Base-by-base conservation (phyloP, 768 basidiomycete species). In the Solioccasus polychromus region DNA sequence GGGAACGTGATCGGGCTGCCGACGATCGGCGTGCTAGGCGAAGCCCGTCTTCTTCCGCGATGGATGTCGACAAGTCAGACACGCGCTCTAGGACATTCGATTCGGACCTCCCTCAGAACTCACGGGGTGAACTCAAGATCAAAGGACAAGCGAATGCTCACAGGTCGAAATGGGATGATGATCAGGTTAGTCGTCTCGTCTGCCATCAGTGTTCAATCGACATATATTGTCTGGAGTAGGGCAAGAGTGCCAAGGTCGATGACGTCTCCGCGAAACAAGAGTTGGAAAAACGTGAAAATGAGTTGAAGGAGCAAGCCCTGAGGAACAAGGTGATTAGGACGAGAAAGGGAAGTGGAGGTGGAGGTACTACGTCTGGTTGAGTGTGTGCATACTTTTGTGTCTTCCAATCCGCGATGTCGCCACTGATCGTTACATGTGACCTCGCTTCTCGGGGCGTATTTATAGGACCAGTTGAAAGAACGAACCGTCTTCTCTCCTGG, bases 241-340 rank as follows among this genome's bases (percentile, higher is more conserved):
- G 24, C n/a, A 48, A 35, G 36, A 37, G 48, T 47, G 15, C 39
- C 45, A 48, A 34, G 1, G 31, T 39, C 12, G 37, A 45, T 11
- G 51, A 37, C 12, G 26, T 35, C 39, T 10, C 45, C 45, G 20
- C 47, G 11, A 69, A 57, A 42, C 58, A 59, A 19, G 87, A 87
- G 28, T 68, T 92, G 35, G 79, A 80, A 55, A 78, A 71, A 53
- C 67, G 84, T 46, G 89, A 92, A 59, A 89, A 77, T 51, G 89
- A 92, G 58, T 60, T 91, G 48, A 91, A 89, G 61, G 89, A 92
- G 55, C 79, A 71, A 60, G 87, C 88, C 12, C 63, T 92, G 60
- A 77, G 89, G 58, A 90, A 91, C 59, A 92, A 92, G 61, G 89
- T 92, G 36, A 73, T 82, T 42, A 73, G 83, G 59, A 85, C 83